Evolutionary conservation across 2,329 filamentous ascomycete genomes (phyloP), one percentile per base, ranked within the genome.

Genomic region (Aspergillus sp.): DNA sequence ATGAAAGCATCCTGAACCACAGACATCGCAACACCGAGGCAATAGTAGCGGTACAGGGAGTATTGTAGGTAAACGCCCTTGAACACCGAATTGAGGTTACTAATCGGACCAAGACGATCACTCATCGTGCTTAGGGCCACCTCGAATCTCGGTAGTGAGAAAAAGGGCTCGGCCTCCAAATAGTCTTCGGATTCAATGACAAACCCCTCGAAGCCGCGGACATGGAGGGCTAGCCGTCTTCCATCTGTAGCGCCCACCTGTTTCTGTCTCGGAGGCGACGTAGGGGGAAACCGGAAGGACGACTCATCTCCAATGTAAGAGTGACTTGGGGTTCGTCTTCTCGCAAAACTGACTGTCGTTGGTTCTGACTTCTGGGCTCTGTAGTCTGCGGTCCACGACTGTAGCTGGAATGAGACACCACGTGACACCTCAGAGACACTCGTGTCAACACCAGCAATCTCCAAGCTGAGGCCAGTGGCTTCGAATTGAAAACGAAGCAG

Each of bases 31-130:
- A 98, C 87, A 1, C 92, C 91, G 25, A 96, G 84, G 0, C 93
- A 90, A 72, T 97, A 99, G 72, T 97, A 93, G 3, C 93, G 89
- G 74, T 96, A 97, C 0, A 99, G 84, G 0, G 96, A 99, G 72
- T 98, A 98, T 54, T 96, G 90, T 7, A 96, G 71, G 62, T 91
- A 87, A 2, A 99, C 78, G 5, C 90, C 91, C 66, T 90, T 89
- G 19, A 95, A 84, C 55, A 90, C 86, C 0, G 91, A 90, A 66
- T 96, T 92, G 47, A 98, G 78, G 71, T 98, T 92, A 70, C 97
- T 91, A 5, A 97, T 83, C 0, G 92, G 91, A 0, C 93, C 94
- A 70, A 96, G 91, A 30, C 86, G 86, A 74, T 99, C 95, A 65
- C 91, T 96, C 4, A 88, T 83, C 0, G 95, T 96, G 28, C 89